Base-by-base conservation (phyloP, 2,329 filamentous ascomycete species). In the Lasiodiplodia theobromae region DNA sequence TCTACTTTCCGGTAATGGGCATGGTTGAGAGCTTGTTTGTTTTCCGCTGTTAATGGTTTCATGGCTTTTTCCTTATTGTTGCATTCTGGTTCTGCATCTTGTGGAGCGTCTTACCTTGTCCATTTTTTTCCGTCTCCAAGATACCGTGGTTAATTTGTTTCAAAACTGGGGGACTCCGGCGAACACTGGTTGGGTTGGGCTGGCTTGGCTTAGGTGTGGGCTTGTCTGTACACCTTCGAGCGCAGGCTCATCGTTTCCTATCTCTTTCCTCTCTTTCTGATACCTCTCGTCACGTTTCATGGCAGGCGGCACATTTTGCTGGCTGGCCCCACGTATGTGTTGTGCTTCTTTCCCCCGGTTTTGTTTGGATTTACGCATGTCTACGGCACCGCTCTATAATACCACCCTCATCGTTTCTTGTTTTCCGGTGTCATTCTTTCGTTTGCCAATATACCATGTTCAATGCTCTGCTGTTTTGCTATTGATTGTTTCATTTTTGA, bases 281-380 rank as follows among this genome's bases (percentile, higher is more conserved):
- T 63, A 64, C 38, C 57, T 56, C 52, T 54, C 44, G 57, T 64
- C 52, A 54, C 52, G 57, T 56, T 64, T 51, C 25, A 47, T 51
- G 67, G 58, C 58, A 63, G 58, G 67, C 56, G 37, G 49, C 60
- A 44, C 49, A 56, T 44, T 64, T 51, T 68, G 67, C 58, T 63
- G 67, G 67, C 67, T 68, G 67, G 67, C 57, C 67, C 67, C 67
- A 63, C 49, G 58, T 58, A 68, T 49, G 67, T 64, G 67, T 68
- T 64, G 67, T 63, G 57, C 51, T 56, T 31, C 44, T 68, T 63
- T 40, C 34, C 57, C 67, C 67, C 67, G 57, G 49, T 58, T 64
- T 64, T 68, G 63, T 37, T 68, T 67, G 49, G 66, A 44, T 44
- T 62, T 53, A 60, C 47, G 66, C 56, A 60, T 58, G 54, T 60